Conservation (phyloP, 2,329 filamentous ascomycete genomes). For the Verticillium klebahnii region DNA sequence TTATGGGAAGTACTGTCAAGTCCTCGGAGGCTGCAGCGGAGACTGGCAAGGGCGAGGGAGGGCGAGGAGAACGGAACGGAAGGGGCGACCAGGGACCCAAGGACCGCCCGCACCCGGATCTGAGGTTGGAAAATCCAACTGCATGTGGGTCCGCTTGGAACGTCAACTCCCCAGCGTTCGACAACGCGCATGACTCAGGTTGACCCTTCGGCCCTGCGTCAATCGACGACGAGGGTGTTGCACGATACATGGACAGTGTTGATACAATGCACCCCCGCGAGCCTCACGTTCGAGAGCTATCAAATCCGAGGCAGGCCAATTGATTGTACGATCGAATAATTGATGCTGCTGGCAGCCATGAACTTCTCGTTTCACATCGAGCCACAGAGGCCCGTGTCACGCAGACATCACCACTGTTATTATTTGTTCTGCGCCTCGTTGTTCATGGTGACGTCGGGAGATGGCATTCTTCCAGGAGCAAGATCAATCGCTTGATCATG, state of each 20-base stretch:
- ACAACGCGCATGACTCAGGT: not conserved
- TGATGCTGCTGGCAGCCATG: not conserved
- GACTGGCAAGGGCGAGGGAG: not conserved
- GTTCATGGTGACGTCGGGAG: too few relatives aligned
- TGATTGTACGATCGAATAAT: too few relatives aligned
- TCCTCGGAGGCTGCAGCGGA: slow-evolving; percentile 1
- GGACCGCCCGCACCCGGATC: slow-evolving; percentile 8
- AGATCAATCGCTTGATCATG: too few relatives aligned
- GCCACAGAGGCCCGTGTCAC: not conserved
- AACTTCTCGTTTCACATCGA: not conserved
- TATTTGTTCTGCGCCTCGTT: not conserved
- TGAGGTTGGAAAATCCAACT: slow-evolving; percentile 16
- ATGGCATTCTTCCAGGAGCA: too few relatives aligned
- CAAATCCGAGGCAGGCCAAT: not conserved
- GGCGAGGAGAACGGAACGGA: slow-evolving; percentile 10
- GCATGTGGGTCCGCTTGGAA: slow-evolving; percentile 14
- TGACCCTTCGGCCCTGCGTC: not conserved
- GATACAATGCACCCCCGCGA: not conserved
- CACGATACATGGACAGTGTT: not conserved
- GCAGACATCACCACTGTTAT: not conserved
- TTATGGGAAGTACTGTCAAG: not conserved
- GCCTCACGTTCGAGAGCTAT: not conserved
- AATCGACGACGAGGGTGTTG: not conserved
- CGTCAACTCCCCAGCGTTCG: slow-evolving; percentile 6
- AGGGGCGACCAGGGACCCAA: slow-evolving; percentile 8